A percentile compares a stretch with the other conserved stretches of the same genome.
Evolutionary conservation across 306 rosid genomes (phyloP).

Genomic region (Cicer pinnatifidum): DNA sequence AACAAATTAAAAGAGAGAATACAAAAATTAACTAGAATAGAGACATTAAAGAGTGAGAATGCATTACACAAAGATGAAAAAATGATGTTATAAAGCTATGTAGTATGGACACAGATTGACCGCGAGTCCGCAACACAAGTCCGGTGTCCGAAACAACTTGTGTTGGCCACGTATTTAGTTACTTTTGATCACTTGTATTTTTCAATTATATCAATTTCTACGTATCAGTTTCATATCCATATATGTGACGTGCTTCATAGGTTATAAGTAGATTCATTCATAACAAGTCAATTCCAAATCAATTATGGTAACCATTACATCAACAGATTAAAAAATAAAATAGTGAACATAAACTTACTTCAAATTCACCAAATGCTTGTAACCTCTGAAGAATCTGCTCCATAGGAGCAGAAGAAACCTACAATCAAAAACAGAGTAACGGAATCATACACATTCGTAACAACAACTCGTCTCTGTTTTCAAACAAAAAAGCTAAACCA

Average conservation of each 20-base stretch:
- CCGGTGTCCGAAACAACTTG: too few relatives aligned
- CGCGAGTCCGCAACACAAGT: too few relatives aligned
- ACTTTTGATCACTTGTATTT: too few relatives aligned
- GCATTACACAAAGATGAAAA: constrained; percentile 4
- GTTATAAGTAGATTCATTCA: constrained; percentile 2
- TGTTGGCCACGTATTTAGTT: too few relatives aligned
- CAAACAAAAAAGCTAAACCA: constrained; percentile 7
- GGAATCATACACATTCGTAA: constrained; percentile 36
- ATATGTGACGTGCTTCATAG: too few relatives aligned
- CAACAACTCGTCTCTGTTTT: constrained; percentile 42
- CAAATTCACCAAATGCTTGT: constrained; percentile 91
- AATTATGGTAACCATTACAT: constrained; percentile 17
- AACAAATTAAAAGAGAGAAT: constrained; percentile 27
- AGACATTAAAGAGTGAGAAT: background rate
- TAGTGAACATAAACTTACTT: constrained; percentile 50
- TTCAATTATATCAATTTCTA: too few relatives aligned
- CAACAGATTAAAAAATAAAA: background rate
- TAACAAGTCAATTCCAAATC: constrained; percentile 40
- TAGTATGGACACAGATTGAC: too few relatives aligned
- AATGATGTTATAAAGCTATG: background rate
- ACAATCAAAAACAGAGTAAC: constrained; percentile 47
- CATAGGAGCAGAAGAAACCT: constrained; percentile 94
- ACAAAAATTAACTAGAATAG: background rate
- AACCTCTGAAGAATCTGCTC: constrained; percentile 81
- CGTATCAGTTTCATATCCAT: too few relatives aligned